A percentile compares a stretch with the other conserved stretches of the same genome.
phyloP scores from a whole-genome alignment of 331 rosid species.

The Quercus lobata region DNA sequence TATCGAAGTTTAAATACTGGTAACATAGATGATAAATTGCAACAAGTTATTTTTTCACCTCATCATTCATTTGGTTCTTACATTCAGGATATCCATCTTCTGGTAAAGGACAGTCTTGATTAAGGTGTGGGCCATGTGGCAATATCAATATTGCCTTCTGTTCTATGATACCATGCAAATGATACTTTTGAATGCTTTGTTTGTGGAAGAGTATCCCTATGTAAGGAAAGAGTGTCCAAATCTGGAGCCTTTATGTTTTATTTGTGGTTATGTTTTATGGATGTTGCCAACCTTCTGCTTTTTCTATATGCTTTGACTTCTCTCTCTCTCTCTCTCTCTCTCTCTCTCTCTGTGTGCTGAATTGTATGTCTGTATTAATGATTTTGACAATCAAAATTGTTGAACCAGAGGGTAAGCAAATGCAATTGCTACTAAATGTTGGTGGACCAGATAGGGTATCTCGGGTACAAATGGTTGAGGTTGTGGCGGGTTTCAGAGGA shows the following conservation, averaged over 20 bases:
- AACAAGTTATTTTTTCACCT: neutral
- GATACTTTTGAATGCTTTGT: neutral
- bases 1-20: neutral
- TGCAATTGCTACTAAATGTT: slow-evolving; percentile 57
- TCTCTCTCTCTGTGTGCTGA: neutral
- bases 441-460: slow-evolving; percentile 87
- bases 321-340: too few species aligned
- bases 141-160: neutral
- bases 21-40: neutral
- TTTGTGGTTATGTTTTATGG: neutral
- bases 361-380: slow-evolving; percentile 22
- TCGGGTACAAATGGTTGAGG: slow-evolving; percentile 81
- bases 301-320: neutral
- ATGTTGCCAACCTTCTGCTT: neutral
- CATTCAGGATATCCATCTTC: neutral
- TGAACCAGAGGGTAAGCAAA: slow-evolving; percentile 58
- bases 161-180: neutral
- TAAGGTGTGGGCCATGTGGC: neutral
- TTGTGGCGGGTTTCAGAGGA: slow-evolving; percentile 62
- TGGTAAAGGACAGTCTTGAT: neutral
- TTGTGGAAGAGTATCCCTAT: too few species aligned
- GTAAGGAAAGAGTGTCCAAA: neutral
- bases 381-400: slow-evolving; percentile 15
- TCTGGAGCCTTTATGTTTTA: neutral
- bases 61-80: neutral